Conservation (phyloP, 352 stramenopile genomes). For the Phytophthora pini region DNA sequence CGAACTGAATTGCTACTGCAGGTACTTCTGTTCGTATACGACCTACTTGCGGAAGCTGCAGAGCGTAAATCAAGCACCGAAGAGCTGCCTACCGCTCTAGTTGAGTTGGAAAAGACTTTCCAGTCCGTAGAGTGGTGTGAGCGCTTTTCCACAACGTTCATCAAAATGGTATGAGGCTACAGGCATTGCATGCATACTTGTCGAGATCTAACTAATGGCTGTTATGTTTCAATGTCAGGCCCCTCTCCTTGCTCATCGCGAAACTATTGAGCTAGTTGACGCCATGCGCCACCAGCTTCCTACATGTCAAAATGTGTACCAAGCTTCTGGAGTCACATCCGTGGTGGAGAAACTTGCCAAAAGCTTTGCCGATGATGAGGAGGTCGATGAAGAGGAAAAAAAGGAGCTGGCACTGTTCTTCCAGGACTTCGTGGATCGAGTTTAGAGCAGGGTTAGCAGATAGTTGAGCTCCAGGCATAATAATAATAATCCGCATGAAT, state of each 20-base stretch:
- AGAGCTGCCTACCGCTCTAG: slow-evolving; percentile 34
- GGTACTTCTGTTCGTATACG: slow-evolving; percentile 73
- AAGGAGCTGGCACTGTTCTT: slow-evolving; percentile 58
- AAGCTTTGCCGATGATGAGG: slow-evolving; percentile 32
- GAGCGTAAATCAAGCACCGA: slow-evolving; percentile 20
- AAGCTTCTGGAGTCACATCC: slow-evolving; percentile 44
- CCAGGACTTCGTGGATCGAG: slow-evolving; percentile 37
- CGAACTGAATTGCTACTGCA: slow-evolving; percentile 16
- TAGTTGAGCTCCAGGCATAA: slow-evolving; percentile 15
- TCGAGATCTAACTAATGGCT: slow-evolving; percentile 1
- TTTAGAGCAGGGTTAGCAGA: slow-evolving; percentile 21
- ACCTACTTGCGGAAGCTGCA: slow-evolving; percentile 59
- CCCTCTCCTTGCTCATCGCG: slow-evolving; percentile 43
- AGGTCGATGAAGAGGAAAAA: slow-evolving; percentile 62
- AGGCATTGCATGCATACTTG: not conserved
- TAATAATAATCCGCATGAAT: slow-evolving; percentile 25
- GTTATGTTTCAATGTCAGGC: slow-evolving; percentile 31
- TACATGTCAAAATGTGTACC: slow-evolving; percentile 51
- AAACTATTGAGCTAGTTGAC: slow-evolving; percentile 63
- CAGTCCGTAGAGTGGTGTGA: slow-evolving; percentile 62
- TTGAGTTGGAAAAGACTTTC: slow-evolving; percentile 57
- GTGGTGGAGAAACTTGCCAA: slow-evolving; percentile 44
- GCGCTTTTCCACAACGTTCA: slow-evolving; percentile 57
- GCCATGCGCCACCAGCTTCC: slow-evolving; percentile 71
- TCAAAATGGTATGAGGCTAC: slow-evolving; percentile 44